phyloP scores from a whole-genome alignment of 2,329 filamentous ascomycete genomes.

The Emericellopsis atlantica region DNA sequence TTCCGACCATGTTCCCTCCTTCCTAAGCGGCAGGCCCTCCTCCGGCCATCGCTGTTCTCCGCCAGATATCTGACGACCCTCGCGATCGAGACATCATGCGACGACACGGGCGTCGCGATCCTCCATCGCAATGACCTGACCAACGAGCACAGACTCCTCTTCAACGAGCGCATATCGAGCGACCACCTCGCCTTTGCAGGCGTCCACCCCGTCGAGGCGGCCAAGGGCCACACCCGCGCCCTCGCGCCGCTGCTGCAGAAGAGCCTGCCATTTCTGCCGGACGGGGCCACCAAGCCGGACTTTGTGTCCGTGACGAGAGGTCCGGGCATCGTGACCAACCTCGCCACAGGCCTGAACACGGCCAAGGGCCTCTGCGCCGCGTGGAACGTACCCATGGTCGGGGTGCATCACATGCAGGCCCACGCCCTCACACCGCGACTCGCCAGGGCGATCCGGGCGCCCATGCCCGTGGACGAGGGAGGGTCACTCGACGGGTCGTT shows the following conservation, averaged over 20 bases:
- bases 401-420: slow-evolving; percentile 94
- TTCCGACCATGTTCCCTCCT: background rate
- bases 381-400: slow-evolving; percentile 72
- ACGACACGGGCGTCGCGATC: slow-evolving; percentile 84
- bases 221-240: slow-evolving; percentile 61
- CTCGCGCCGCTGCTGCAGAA: slow-evolving; percentile 56
- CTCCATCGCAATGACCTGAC: slow-evolving; percentile 23
- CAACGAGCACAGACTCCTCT: slow-evolving; percentile 48
- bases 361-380: slow-evolving; percentile 81
- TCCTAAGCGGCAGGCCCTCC: background rate
- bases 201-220: slow-evolving; percentile 66
- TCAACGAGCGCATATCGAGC: slow-evolving; percentile 71
- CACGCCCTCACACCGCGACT: slow-evolving; percentile 83
- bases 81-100: slow-evolving; percentile 77
- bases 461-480: slow-evolving; percentile 6
- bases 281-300: slow-evolving; percentile 43
- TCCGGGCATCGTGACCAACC: slow-evolving; percentile 73
- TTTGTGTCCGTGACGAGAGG: slow-evolving; percentile 84
- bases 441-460: slow-evolving; percentile 43
- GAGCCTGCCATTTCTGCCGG: slow-evolving; percentile 43
- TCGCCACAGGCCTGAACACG: slow-evolving; percentile 66
- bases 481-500: slow-evolving; percentile 43
- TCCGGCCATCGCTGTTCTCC: background rate
- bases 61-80: slow-evolving; percentile 38
- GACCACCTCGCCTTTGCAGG: slow-evolving; percentile 65